Conservation (phyloP, 805 yeast species). For the Ogataea ramenticola region DNA sequence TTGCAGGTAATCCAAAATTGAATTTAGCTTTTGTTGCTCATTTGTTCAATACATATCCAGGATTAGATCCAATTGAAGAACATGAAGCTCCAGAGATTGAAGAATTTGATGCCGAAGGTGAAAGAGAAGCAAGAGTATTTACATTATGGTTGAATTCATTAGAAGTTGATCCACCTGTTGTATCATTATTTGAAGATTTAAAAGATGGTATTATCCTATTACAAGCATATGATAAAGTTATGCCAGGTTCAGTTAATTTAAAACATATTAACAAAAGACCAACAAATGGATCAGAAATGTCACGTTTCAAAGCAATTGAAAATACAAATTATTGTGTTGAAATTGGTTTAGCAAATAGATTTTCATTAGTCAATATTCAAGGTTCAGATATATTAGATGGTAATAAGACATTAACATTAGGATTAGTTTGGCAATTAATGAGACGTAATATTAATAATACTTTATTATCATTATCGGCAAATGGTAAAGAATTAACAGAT, state of each 20-base stretch:
- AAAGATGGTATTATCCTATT: constrained; percentile 85
- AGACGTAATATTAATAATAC: constrained; percentile 89
- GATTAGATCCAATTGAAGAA: constrained; percentile 92
- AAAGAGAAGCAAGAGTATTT: constrained; percentile 97
- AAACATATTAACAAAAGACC: constrained; percentile 82
- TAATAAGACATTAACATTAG: constrained; percentile 78
- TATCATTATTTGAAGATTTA: constrained; percentile 84
- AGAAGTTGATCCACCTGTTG: constrained; percentile 93
- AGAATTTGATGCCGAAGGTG: constrained; percentile 98
- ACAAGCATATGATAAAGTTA: constrained; percentile 92
- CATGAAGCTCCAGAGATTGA: constrained; percentile 88
- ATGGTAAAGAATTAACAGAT: constrained; percentile 75
- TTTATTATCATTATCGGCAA: constrained; percentile 59
- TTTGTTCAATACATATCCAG: constrained; percentile 93
- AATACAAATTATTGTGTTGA: constrained; percentile 98
- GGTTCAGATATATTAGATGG: constrained; percentile 98
- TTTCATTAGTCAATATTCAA: constrained; percentile 95
- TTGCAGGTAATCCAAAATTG: constrained; percentile 93
- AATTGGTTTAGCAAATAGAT: constrained; percentile 84
- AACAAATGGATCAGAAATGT: constrained; percentile 62
- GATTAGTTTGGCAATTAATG: constrained; percentile 98
- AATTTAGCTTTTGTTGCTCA: constrained; percentile 97
- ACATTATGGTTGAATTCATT: constrained; percentile 95
- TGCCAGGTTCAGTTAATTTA: constrained; percentile 83
- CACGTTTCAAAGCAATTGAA: constrained; percentile 92